Conservation (phyloP, 2,329 filamentous ascomycete species). For the Monilinia fructicola region DNA sequence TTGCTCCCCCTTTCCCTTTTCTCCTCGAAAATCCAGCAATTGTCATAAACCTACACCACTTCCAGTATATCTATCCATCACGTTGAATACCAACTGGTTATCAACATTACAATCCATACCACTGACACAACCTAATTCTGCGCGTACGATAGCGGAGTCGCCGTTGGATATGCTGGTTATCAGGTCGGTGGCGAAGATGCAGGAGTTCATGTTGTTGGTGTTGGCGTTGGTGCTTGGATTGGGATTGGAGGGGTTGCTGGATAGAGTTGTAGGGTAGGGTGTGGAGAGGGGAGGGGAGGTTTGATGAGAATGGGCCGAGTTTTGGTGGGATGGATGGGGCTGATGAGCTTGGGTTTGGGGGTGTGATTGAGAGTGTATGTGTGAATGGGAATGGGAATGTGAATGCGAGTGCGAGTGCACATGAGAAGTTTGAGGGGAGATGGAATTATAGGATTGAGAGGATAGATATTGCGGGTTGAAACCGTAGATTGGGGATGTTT, state of each 20-base stretch:
- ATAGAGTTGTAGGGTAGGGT: constrained; percentile 1
- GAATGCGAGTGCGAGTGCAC: constrained; percentile 11
- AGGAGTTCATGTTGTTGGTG: constrained; percentile 36
- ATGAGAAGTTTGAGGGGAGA: constrained; percentile 11
- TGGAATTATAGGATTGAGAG: constrained; percentile 5
- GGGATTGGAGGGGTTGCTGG: neutral
- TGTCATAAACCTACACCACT: constrained; percentile 30
- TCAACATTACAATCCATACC: constrained; percentile 46
- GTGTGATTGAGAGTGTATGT: neutral
- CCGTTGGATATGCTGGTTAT: constrained; percentile 47
- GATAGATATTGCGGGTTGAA: constrained; percentile 28
- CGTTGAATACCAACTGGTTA: constrained; percentile 45
- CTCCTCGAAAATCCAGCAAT: neutral
- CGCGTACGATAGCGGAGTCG: constrained; percentile 42
- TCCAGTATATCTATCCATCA: constrained; percentile 47
- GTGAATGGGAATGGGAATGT: neutral
- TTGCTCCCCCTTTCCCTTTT: neutral
- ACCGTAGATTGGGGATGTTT: constrained; percentile 32
- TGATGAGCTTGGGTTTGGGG: neutral
- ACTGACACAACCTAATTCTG: constrained; percentile 44
- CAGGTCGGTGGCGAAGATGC: constrained; percentile 46
- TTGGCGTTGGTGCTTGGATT: constrained; percentile 23
- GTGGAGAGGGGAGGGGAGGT: constrained; percentile 23
- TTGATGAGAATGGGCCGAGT: constrained; percentile 14
- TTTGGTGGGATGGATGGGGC: constrained; percentile 25